phyloP scores from a whole-genome alignment of 345 rosid genomes.

The Eucalyptus urophylla region DNA sequence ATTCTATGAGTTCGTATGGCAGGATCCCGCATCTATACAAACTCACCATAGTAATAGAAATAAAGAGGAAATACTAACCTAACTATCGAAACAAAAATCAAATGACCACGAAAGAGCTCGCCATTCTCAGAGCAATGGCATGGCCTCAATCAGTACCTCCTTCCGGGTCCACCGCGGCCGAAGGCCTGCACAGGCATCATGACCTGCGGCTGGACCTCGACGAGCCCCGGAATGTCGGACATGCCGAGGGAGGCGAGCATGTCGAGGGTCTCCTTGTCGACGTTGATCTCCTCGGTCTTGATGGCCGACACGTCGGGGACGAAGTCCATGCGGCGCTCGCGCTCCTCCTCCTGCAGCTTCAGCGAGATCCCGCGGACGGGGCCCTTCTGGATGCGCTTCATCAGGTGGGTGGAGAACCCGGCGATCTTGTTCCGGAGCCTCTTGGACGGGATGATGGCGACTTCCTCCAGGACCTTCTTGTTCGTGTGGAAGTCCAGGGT shows the following conservation, averaged over 20 bases:
- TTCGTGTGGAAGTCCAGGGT: conserved; percentile 84
- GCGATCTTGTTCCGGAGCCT: conserved; percentile 85
- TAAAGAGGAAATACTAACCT: background rate
- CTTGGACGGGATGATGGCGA: conserved; percentile 81
- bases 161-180: conserved; percentile 14
- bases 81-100: background rate
- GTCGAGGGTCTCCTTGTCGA: conserved; percentile 61
- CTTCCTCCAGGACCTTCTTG: conserved; percentile 79
- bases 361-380: conserved; percentile 83
- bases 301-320: conserved; percentile 85
- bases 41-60: background rate
- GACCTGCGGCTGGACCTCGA: conserved; percentile 34
- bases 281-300: conserved; percentile 42
- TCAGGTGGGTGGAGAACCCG: conserved; percentile 73
- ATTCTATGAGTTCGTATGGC: background rate
- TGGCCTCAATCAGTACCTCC: conserved; percentile 7
- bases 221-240: conserved; percentile 44
- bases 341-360: conserved; percentile 83
- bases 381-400: conserved; percentile 83
- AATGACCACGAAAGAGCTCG: too few relatives aligned
- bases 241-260: conserved; percentile 78
- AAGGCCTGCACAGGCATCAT: conserved; percentile 3
- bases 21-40: background rate
- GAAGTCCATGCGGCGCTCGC: conserved; percentile 87
- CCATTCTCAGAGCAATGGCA: background rate